phyloP scores from a whole-genome alignment of 768 basidiomycete species.

The Mycena epipterygia region DNA sequence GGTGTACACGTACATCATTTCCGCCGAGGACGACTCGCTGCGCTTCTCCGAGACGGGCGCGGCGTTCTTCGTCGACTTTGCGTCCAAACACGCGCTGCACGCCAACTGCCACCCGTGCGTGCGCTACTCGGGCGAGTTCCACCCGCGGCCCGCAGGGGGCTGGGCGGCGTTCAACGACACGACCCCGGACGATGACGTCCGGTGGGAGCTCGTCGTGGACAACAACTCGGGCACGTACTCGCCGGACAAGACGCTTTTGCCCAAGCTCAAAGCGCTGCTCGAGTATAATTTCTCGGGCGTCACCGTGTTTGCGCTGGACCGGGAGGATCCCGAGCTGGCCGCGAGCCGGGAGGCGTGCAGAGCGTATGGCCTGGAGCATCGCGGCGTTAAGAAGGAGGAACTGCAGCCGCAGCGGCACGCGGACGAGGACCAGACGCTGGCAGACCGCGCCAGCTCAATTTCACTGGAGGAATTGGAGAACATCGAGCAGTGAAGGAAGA shows the following conservation, averaged over 20 bases:
- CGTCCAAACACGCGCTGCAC: conserved; percentile 90
- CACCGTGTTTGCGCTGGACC: conserved; percentile 65
- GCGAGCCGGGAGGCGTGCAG: conserved; percentile 77
- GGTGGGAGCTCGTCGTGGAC: conserved; percentile 89
- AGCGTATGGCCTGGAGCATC: conserved; percentile 69
- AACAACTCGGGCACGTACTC: conserved; percentile 91
- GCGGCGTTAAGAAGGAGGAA: conserved; percentile 73
- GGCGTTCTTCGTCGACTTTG: conserved; percentile 89
- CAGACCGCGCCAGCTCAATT: conserved; percentile 40
- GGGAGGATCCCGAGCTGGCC: conserved; percentile 67
- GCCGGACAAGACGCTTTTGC: conserved; percentile 75
- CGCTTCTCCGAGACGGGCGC: conserved; percentile 91
- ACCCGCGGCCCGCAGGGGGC: conserved; percentile 77
- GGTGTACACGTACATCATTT: conserved; percentile 89
- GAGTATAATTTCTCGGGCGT: conserved; percentile 84
- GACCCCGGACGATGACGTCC: conserved; percentile 65
- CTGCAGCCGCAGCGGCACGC: conserved; percentile 69
- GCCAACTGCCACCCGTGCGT: conserved; percentile 77
- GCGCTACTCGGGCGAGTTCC: conserved; percentile 85
- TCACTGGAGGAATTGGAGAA: conserved; percentile 28
- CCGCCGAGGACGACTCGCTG: conserved; percentile 79
- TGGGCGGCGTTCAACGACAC: conserved; percentile 75
- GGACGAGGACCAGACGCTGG: conserved; percentile 69
- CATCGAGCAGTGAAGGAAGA: background rate
- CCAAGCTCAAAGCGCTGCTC: conserved; percentile 70